Percentiles rank a stretch among this genome's conserved stretches.
phyloP scores from a whole-genome alignment of 768 basidiomycete genomes.

The Cyclocybe aegerita region DNA sequence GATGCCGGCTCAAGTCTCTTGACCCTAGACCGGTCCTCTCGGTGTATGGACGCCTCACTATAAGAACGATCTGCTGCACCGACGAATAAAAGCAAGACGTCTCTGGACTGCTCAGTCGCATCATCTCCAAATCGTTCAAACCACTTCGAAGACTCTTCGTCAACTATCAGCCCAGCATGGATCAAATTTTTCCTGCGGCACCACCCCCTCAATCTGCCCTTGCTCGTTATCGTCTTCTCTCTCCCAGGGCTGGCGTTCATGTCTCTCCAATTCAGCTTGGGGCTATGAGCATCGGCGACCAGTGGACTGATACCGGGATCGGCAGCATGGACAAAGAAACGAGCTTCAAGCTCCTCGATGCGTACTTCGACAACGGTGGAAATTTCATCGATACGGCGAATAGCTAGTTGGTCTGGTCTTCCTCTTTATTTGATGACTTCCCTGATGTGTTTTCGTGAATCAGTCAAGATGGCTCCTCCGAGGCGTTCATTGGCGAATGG shows the following conservation, averaged over 20 bases:
- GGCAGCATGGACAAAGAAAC: conserved; percentile 37
- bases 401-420: conserved; percentile 25
- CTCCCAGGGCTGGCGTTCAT: conserved; percentile 40
- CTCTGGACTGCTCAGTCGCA: no score
- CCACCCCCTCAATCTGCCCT: conserved; percentile 26
- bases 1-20: no score
- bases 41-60: no score
- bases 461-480: conserved; percentile 33
- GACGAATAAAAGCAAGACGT: no score
- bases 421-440: neutral
- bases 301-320: conserved; percentile 29
- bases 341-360: conserved; percentile 41
- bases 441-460: neutral
- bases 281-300: conserved; percentile 48
- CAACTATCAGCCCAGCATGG: no score
- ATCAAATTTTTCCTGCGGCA: conserved; percentile 2
- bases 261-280: conserved; percentile 52
- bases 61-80: no score
- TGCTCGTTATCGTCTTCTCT: conserved; percentile 36
- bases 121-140: no score
- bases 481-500: conserved; percentile 42
- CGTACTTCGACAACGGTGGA: conserved; percentile 37
- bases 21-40: no score
- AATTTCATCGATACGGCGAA: conserved; percentile 45
- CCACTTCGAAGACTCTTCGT: no score